Conservation (phyloP, 2,329 filamentous ascomycete species). For the Aspergillus spinulosporus region DNA sequence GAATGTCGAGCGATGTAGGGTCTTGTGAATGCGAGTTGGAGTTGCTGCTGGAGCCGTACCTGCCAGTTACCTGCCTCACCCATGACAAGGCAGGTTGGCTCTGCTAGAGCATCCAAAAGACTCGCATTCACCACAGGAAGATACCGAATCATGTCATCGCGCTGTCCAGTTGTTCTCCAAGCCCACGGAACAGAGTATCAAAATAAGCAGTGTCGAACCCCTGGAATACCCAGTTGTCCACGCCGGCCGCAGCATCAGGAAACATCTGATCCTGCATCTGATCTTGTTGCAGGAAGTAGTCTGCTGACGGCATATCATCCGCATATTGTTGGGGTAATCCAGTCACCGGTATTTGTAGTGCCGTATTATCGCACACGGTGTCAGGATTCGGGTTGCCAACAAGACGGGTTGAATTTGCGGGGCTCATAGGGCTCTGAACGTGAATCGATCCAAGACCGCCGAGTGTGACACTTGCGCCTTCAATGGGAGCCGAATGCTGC, state of each 20-base stretch:
- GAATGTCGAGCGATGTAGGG: too few species aligned
- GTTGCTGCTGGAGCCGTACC: too few species aligned
- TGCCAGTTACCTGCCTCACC: too few species aligned
- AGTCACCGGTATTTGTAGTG: neutral
- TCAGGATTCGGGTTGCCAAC: neutral
- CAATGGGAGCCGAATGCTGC: neutral
- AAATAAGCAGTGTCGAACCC: constrained; percentile 14
- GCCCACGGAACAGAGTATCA: constrained; percentile 4
- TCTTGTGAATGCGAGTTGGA: too few species aligned
- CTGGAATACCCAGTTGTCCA: constrained; percentile 15
- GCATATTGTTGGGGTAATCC: neutral
- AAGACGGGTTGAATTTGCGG: neutral
- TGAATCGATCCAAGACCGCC: neutral
- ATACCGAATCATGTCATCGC: neutral
- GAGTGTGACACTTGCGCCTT: neutral
- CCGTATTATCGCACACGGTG: neutral
- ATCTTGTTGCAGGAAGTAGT: neutral
- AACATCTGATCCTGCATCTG: neutral
- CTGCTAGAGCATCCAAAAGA: too few species aligned
- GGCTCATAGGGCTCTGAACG: neutral
- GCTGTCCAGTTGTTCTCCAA: neutral
- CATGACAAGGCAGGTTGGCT: too few species aligned
- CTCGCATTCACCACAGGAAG: neutral
- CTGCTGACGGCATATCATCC: neutral
- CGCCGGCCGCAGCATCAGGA: constrained; percentile 1